Evolutionary conservation across 306 rosid species (phyloP), one percentile per base, ranked within the genome.

Genomic region (Vigna nakashimae): DNA sequence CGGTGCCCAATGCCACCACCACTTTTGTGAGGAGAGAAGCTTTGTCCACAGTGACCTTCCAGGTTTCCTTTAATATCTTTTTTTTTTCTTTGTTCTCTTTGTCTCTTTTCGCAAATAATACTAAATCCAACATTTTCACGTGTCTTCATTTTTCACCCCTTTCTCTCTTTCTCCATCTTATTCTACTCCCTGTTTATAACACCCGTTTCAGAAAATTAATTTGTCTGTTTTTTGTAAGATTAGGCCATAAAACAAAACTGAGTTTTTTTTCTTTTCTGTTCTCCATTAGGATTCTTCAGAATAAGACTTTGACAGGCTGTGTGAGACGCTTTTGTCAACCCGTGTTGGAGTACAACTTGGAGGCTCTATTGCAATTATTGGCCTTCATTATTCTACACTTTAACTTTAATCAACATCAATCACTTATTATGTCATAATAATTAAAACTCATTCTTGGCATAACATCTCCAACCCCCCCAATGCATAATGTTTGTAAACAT

Each of bases 1-100:
- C 97, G 71, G 89, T 84, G 79, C 92, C 91, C 0, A 82, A 82
- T 79, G 79, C 87, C 12, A 87, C 75, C 59, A 73, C 88, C 64
- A 75, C 9, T 65, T 82, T 76, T 75, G 50, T 51, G 16, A 83
- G 74, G 80, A 82, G 16, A 48, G 82, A 68, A 6, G 5, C 86
- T 0, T 26, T 86, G 1, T 81, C 90, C 15, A 86, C 89, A 24
- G 89, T 89, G 59, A 79, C 65, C 16, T 91, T 93, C 76, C 86
- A 92, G 98, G 98, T 84, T 66, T 53, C 20, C 10, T 50, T 11
- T 11, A 10, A 10, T 43, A 10, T 7, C 32, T 46, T 14, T 30
- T 30, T 2, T 20, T 10, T 28, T 1, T 5, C 7, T 59, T 38
- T n/a, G 1, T 62, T 53, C 50, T 32, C 64, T 58, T 55, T 53